phyloP scores from a whole-genome alignment of 2,329 filamentous ascomycete genomes.

The Epichloe festucae region DNA sequence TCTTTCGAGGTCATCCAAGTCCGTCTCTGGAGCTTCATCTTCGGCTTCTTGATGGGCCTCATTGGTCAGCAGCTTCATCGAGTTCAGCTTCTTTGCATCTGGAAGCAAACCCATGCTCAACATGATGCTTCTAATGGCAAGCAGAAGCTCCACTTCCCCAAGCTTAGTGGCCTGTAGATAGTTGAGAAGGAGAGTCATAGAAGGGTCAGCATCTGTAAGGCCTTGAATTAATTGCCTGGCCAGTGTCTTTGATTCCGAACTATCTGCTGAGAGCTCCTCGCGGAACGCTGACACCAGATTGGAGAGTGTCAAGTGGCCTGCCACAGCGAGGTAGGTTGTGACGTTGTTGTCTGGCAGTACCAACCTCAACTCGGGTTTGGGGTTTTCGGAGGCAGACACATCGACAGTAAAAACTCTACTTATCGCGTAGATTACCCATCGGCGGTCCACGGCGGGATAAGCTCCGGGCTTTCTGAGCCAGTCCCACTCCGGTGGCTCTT shows the following conservation, averaged over 20 bases:
- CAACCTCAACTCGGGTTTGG: constrained; percentile 19
- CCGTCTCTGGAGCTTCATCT: constrained; percentile 30
- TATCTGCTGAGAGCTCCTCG: constrained; percentile 30
- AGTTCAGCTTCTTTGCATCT: constrained; percentile 22
- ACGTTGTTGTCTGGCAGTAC: constrained; percentile 39
- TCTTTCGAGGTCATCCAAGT: constrained; percentile 47
- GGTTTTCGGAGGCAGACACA: constrained; percentile 24
- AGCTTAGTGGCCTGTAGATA: constrained; percentile 55
- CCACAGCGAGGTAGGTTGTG: constrained; percentile 44
- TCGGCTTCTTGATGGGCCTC: constrained; percentile 13
- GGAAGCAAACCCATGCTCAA: constrained; percentile 51
- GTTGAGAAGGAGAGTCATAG: constrained; percentile 51
- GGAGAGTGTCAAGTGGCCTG: constrained; percentile 45
- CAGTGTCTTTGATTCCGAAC: constrained; percentile 31
- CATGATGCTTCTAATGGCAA: constrained; percentile 54
- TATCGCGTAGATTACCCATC: constrained; percentile 52
- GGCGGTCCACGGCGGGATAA: constrained; percentile 46
- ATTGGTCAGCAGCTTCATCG: constrained; percentile 19
- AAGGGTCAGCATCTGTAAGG: constrained; percentile 52
- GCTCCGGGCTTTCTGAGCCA: constrained; percentile 30
- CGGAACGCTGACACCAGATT: constrained; percentile 47
- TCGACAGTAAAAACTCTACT: constrained; percentile 48
- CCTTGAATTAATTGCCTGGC: constrained; percentile 50
- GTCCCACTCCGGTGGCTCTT: constrained; percentile 34
- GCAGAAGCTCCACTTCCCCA: constrained; percentile 51